Evolutionary conservation across 2,329 filamentous ascomycete genomes (phyloP).

Genomic region (Scedosporium apiospermum): DNA sequence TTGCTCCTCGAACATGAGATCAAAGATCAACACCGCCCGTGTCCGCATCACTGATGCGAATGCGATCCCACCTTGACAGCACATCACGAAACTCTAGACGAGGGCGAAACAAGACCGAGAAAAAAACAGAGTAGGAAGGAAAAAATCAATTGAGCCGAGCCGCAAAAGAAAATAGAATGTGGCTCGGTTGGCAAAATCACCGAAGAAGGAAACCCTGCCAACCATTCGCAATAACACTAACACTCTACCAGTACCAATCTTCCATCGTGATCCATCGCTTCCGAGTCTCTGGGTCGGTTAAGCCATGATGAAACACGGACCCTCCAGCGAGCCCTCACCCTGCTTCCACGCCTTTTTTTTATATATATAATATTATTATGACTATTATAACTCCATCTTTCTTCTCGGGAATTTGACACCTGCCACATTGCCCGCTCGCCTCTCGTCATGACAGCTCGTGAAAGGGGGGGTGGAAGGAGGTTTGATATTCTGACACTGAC

Average conservation of each 20-base stretch:
- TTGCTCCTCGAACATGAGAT: no score
- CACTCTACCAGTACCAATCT: no score
- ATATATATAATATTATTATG: no score
- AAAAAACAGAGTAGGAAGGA: not conserved
- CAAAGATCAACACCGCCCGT: not conserved
- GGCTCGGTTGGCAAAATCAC: not conserved
- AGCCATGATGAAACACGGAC: not conserved
- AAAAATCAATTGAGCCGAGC: not conserved
- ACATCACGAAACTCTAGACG: not conserved
- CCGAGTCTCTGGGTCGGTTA: not conserved
- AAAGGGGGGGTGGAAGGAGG: no score
- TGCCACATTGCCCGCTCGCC: no score
- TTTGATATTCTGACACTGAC: no score
- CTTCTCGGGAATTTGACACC: no score
- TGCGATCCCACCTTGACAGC: not conserved
- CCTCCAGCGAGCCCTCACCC: not conserved
- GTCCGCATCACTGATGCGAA: not conserved
- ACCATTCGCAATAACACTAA: no score
- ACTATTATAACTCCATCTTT: no score
- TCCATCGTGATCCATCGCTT: not conserved
- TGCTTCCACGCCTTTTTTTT: not conserved
- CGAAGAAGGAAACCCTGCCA: not conserved
- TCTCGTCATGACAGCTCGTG: no score
- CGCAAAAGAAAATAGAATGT: not conserved
- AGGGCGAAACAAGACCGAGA: not conserved